Evolutionary conservation across 1,139 yeast genomes (phyloP), one percentile per base, ranked within the genome.

Genomic region (Kodamaea fungicola): DNA sequence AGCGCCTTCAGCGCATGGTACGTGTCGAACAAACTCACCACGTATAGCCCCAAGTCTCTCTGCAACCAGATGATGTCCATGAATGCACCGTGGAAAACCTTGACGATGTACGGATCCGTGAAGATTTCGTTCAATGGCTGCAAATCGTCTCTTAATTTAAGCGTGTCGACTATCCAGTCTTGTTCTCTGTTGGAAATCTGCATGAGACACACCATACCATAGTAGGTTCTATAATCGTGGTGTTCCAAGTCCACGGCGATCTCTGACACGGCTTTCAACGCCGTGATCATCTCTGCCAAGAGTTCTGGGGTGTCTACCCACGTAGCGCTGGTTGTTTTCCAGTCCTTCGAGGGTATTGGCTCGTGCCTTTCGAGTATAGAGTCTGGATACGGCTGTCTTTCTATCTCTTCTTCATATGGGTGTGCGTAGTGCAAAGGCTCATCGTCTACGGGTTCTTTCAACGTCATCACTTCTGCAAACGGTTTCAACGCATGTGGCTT

Each of bases 41-140:
- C 67, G 51, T 94, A 94, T 9, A 94, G 64, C 0, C 99, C 99
- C 46, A 94, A 72, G 55, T 94, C 98, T 48, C 98, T 73, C 62
- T 94, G 99, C 30, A 94, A 69, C 99, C 99, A 94, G 34, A 88
- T 83, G 7, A 92, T 85, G 67, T 94, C 99, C 96, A 89, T 89
- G 47, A 80, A 83, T 0, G 98, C 96, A 45, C 99, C 98, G 56
- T 94, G 99, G 49, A 94, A 78, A 1, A 94, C 95, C 55, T 94
- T 94, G 27, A 88, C 67, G 26, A 90, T 80, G 4, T 62, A 52
- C 0, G 97, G 97, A 57, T 92, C 68, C 2, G 97, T 74, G 48
- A 92, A 89, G 1, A 90, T 76, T 36, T 67, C 69, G 61, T 94
- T 94, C 42, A 94, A 66, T 0, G 64, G 62, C 32, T 74, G 68